Evolutionary conservation across 352 stramenopile genomes (phyloP), one percentile per base, ranked within the genome.

Genomic region (Phytophthora podocarpi): DNA sequence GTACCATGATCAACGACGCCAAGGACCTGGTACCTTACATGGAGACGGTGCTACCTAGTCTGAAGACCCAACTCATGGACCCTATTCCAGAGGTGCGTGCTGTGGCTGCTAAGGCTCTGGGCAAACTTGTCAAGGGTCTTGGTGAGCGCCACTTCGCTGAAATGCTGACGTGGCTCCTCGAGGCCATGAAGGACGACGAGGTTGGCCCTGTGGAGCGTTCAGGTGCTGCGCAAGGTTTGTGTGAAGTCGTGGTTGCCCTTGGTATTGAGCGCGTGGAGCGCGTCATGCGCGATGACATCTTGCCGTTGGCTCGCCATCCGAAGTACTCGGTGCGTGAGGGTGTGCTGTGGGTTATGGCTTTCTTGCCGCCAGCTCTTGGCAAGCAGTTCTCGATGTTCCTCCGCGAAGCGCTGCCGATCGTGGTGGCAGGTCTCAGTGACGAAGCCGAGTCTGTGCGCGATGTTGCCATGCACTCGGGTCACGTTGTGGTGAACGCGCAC

Each of bases 21-120:
- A 96, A 97, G 77, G 96, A 99, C 70, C 86, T 99, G 34, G 78
- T 98, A 27, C 98, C 98, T 24, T 99, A 99, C 74, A 88, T 99
- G 36, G 84, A 98, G 28, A 97, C 91, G 27, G 88, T 99, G 51
- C 64, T 99, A 47, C 95, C 96, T 6, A 98, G 97, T 64, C 82
- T 99, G 18, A 98, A 99, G 71, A 87, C 64, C 4, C 83, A 92
- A 59, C 75, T 96, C 15, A 79, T 98, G 64, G 96, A 99, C 61
- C 93, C 94, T 1, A 98, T 98, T 56, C 96, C 95, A 2, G 93
- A 98, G 52, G 96, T 99, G 9, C 90, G 97, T 64, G 95, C 90
- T 5, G 97, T 98, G 6, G 90, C 96, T 40, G 93, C 96, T 8
- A 98, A 98, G 71, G 96, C 96, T 20, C 85, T 99, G 50, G 97